A percentile compares a stretch with the other conserved stretches of the same genome.
phyloP scores from a whole-genome alignment of 306 rosid species.

The Ammopiptanthus mongolicus region DNA sequence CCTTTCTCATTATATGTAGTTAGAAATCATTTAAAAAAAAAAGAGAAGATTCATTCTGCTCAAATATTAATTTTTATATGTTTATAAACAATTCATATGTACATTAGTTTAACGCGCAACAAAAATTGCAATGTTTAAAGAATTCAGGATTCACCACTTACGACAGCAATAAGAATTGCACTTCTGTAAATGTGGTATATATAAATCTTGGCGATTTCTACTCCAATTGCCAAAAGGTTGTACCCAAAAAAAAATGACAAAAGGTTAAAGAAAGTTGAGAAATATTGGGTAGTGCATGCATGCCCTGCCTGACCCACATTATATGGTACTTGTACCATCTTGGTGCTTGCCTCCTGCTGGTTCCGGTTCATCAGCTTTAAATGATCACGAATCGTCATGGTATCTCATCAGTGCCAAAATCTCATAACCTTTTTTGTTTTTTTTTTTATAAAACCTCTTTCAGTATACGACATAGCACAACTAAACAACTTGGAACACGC shows the following conservation, averaged over 20 bases:
- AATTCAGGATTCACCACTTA: neutral
- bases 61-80: neutral
- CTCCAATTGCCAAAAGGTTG: neutral
- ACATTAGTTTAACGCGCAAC: neutral
- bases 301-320: neutral
- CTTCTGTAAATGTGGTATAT: too few relatives aligned
- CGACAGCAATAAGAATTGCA: neutral
- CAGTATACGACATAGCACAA: neutral
- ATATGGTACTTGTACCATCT: neutral
- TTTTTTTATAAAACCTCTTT: neutral
- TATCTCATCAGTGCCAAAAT: neutral
- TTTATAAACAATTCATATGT: neutral
- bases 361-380: neutral
- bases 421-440: neutral
- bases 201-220: neutral
- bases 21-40: too few relatives aligned
- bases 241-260: too few relatives aligned
- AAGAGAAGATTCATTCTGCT: neutral
- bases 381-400: neutral
- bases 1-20: too few relatives aligned
- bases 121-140: neutral
- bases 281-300: too few relatives aligned
- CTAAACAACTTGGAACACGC: neutral
- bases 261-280: neutral
- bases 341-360: neutral